These are phyloP conservation scores for Laetiporus sulphureus DNA, from an alignment of 1,284 basidiomycete species.

Conservation along the genomic window DNA sequence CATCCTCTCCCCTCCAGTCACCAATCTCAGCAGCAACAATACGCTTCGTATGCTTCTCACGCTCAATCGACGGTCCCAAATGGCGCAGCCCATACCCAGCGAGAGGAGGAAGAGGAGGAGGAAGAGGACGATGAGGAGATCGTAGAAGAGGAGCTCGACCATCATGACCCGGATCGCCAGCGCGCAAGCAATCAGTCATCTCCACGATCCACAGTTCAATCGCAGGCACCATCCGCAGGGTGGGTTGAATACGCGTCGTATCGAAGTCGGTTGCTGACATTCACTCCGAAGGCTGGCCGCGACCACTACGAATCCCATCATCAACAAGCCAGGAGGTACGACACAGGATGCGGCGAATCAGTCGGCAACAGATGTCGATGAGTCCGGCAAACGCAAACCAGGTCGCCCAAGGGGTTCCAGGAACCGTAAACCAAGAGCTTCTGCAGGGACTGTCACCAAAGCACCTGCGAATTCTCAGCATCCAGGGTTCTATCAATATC, in stretches of 20 bases:
- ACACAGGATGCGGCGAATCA: constrained; percentile 8
- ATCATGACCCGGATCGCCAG: constrained; percentile 24
- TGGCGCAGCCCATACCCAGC: constrained; percentile 20
- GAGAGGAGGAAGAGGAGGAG: constrained; percentile 49
- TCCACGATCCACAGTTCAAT: too few species aligned
- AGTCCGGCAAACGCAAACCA: constrained; percentile 52
- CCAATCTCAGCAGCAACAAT: constrained; percentile 21
- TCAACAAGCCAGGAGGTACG: constrained; percentile 10
- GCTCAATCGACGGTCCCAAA: constrained; percentile 20
- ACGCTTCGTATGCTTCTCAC: constrained; percentile 23
- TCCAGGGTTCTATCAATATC: constrained; percentile 30
- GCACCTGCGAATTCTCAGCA: constrained; percentile 40
- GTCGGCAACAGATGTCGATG: constrained; percentile 21
- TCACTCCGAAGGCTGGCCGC: constrained; percentile 15
- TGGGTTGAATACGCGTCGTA: too few species aligned
- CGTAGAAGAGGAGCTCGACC: constrained; percentile 59
- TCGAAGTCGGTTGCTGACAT: constrained; percentile 9
- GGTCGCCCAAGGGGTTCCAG: constrained; percentile 73
- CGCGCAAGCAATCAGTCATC: constrained; percentile 25
- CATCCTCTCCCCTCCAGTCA: constrained; percentile 39
- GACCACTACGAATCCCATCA: constrained; percentile 13
- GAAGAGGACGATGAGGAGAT: constrained; percentile 64
- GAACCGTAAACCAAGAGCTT: constrained; percentile 46
- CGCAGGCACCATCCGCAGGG: constrained; percentile 23
- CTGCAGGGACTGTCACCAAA: constrained; percentile 22